Conservation (phyloP, 2,329 filamentous ascomycete genomes). For the Rhynchosporium secalis region DNA sequence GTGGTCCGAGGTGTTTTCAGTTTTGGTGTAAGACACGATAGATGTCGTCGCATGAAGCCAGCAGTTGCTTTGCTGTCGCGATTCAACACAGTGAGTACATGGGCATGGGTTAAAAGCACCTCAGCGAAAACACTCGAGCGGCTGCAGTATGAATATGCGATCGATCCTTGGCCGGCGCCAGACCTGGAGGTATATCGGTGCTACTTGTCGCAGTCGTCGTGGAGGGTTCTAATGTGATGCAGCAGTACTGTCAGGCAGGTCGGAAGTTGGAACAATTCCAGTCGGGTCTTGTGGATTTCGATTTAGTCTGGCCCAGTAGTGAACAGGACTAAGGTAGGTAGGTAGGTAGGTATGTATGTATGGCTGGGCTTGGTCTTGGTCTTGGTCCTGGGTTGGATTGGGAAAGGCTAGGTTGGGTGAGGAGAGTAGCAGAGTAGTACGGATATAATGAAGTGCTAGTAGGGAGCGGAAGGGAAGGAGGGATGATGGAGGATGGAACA, state of each 20-base stretch:
- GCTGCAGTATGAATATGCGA: neutral
- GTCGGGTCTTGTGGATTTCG: too few relatives aligned
- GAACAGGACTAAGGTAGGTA: too few relatives aligned
- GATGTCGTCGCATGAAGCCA: constrained; percentile 30
- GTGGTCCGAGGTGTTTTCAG: constrained; percentile 20
- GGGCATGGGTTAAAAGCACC: constrained; percentile 18
- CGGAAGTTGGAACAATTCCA: constrained; percentile 1
- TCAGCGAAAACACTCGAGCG: constrained; percentile 18
- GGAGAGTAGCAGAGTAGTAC: neutral
- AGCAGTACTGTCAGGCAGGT: neutral
- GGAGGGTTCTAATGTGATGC: neutral
- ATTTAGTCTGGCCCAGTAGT: too few relatives aligned
- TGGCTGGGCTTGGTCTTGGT: neutral
- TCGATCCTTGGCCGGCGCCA: constrained; percentile 7
- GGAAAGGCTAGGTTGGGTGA: neutral
- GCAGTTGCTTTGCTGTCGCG: constrained; percentile 24
- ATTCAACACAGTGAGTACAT: constrained; percentile 4
- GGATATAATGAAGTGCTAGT: too few relatives aligned
- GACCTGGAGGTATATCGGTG: neutral
- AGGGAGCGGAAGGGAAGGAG: too few relatives aligned
- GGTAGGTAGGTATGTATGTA: too few relatives aligned
- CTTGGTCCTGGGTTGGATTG: neutral
- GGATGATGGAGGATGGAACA: too few relatives aligned
- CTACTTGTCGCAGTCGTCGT: neutral
- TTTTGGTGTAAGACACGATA: constrained; percentile 23